Evolutionary conservation across 176 grass and related monocot species (phyloP), one percentile per base, ranked within the genome.

Genomic region (Juncus inflexus): DNA sequence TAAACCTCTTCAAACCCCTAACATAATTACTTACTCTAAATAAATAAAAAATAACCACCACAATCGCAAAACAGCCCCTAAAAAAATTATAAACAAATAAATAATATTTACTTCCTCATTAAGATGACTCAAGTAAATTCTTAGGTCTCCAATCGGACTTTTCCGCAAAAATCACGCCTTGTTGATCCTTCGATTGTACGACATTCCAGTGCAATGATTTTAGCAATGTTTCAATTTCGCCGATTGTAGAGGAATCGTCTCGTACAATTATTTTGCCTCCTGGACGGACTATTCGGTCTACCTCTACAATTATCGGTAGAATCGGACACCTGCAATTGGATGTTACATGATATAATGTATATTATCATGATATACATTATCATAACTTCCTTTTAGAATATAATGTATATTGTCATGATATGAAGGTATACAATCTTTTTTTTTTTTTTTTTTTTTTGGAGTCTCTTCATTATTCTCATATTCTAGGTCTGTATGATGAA

Each of bases 101-200:
- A 7, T 12, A 52, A 40, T 74, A 76, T 28, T 37, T 40, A 63
- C 41, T 45, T 45, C n/a, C 43, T 47, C 9, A 62, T 72, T 57
- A 84, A 2, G 39, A 60, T 35, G 77, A 74, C 9, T 86, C 83
- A 4, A 52, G 73, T 15, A 73, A 16, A 42, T 67, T 45, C 62
- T 96, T 67, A 19, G 92, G 82, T 38, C 92, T 73, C 92, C 92
- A 96, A 72, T 96, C 71, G 15, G 82, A 76, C 58, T 96, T 96
- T 62, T 88, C 84, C 0, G 92, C 87, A 68, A 58, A 91, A 37
- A 96, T 37, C 58, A 96, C 66, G 7, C 79, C 87, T 40, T 96
- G 58, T 7, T 77, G 60, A 63, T 83, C 76, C 67, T 86, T 86
- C 58, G 91, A 91, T 43, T 81, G 87, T 38, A 96, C 69, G 8